Evolutionary conservation across 768 basidiomycete species (phyloP).

Genomic region (Rhodocollybia butyracea): DNA sequence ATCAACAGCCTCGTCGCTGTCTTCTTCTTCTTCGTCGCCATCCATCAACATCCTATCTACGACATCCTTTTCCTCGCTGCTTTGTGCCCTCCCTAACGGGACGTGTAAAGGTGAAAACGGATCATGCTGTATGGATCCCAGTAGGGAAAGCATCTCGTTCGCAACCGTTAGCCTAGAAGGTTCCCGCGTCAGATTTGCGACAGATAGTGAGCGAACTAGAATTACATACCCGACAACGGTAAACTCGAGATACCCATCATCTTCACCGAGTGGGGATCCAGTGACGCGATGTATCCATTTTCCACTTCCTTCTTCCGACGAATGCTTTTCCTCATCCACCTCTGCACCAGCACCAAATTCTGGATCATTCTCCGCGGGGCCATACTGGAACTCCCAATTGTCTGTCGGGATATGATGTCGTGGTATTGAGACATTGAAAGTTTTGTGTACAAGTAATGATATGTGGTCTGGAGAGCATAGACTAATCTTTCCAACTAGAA

Average conservation of each 20-base stretch:
- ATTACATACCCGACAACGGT: conserved; percentile 80
- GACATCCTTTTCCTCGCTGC: conserved; percentile 13
- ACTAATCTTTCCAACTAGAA: conserved; percentile 77
- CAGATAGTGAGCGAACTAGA: background rate
- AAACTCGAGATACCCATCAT: conserved; percentile 68
- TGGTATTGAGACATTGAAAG: conserved; percentile 95
- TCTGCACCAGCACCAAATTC: conserved; percentile 49
- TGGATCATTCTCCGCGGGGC: conserved; percentile 76
- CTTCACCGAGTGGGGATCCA: conserved; percentile 65
- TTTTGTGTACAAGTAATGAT: conserved; percentile 83
- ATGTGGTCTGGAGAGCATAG: conserved; percentile 91
- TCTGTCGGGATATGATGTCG: conserved; percentile 83
- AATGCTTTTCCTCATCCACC: conserved; percentile 21
- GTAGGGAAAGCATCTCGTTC: conserved; percentile 89
- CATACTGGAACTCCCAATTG: conserved; percentile 84
- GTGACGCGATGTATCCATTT: conserved; percentile 78
- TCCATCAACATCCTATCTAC: background rate
- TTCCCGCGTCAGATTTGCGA: conserved; percentile 12
- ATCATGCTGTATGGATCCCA: conserved; percentile 77
- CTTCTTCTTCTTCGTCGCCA: conserved; percentile 10
- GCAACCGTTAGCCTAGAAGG: conserved; percentile 72
- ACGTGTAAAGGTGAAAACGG: conserved; percentile 67
- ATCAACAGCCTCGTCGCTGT: conserved; percentile 6
- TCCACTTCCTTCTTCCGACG: conserved; percentile 49
- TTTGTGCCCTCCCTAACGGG: conserved; percentile 19